Evolutionary conservation across 2,329 filamentous ascomycete species (phyloP), one percentile per base, ranked within the genome.

Genomic region (Phialophora macrospora): DNA sequence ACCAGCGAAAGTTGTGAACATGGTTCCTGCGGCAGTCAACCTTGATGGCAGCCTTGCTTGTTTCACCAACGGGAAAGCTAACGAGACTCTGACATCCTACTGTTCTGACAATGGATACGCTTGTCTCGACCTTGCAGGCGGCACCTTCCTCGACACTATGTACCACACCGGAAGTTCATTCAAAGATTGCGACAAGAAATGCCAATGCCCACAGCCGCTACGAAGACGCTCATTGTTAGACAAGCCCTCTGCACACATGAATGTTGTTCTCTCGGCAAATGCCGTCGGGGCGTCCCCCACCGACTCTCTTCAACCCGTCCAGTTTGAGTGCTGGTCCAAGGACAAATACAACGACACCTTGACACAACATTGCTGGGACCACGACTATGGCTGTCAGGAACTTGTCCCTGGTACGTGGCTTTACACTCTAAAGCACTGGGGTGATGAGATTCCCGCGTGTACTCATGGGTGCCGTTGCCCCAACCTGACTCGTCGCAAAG

Each of bases 291-390:
- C 9, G 9, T 17, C 34, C 34, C 14, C 34, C 17, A 17, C 12
- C 34, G 34, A 41, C 12, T 41, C 34, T 17, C 30, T 49, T 32
- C 34, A 30, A 22, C 56, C 28, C n/a, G 30, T 49, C 22, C 38
- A 44, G 7, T 28, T 59, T 24, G 44, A 34, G 34, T 59, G 56
- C 32, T 49, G 34, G 41, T 59, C 55, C 24, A 41, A 26, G 20
- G 26, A 54, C 14, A 46, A 46, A 32, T n/a, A 41, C n/a, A 44
- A 58, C 52, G 55, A 58, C 32, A 52, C 55, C 34, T 20, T 63
- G 28, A 63, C 61, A 7, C 4, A 54, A 20, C 24, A 58, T 30
- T 63, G 61, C 30, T 22, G 28, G 30, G 3, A 58, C 4, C 17
- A 58, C 28, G 61, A 55, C 7, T 63, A 63, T 44, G 49, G 41